phyloP scores from a whole-genome alignment of 192 early-diverging fungal species.

The Lunasporangiospora selenospora region DNA sequence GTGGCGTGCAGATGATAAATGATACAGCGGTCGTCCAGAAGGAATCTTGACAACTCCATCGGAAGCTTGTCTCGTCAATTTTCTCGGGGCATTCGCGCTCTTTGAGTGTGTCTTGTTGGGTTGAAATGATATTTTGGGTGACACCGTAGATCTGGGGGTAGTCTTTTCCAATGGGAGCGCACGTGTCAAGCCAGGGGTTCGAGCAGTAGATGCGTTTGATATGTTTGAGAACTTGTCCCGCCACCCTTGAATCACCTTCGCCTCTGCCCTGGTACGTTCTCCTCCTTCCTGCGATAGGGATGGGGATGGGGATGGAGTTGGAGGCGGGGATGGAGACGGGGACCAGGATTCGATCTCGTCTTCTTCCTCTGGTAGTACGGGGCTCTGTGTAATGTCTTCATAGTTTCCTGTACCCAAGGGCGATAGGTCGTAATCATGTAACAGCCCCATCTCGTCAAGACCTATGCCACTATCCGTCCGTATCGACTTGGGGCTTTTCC shows the following conservation, averaged over 20 bases:
- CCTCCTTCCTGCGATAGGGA: not conserved
- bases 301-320: not conserved
- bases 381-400: not conserved
- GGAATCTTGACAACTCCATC: not conserved
- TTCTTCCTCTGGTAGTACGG: not conserved
- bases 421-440: not conserved
- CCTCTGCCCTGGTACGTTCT: conserved; percentile 4
- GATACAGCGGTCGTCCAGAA: not conserved
- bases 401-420: not conserved
- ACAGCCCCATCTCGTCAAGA: not conserved
- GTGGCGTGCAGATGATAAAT: not conserved
- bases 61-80: not conserved
- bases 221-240: conserved; percentile 34
- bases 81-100: no score
- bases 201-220: not conserved
- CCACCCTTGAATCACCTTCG: conserved; percentile 39
- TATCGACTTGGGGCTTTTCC: not conserved
- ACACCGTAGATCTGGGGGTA: no score
- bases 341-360: not conserved
- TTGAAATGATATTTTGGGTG: not conserved
- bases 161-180: conserved; percentile 8
- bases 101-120: not conserved
- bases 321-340: not conserved
- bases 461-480: conserved; percentile 32
- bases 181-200: conserved; percentile 14